Evolutionary conservation across 257 asterid genomes (phyloP).

Genomic region (Gentiana dahurica): DNA sequence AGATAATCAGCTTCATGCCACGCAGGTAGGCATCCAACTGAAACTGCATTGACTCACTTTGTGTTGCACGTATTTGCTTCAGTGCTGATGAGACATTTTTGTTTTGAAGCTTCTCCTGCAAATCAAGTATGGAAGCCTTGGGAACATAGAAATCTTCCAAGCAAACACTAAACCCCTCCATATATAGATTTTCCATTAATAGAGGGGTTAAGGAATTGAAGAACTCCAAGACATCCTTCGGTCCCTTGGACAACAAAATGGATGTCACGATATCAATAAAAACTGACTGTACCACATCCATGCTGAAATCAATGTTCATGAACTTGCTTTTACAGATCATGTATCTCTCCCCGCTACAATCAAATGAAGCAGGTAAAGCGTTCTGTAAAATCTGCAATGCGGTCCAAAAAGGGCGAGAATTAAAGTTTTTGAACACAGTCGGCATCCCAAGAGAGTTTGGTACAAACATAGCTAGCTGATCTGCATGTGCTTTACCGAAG

Average conservation of each 20-base stretch:
- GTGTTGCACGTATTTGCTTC: slow-evolving; percentile 31
- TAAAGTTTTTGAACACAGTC: slow-evolving; percentile 41
- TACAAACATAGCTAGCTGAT: slow-evolving; percentile 81
- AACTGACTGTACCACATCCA: slow-evolving; percentile 53
- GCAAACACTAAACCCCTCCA: slow-evolving; percentile 73
- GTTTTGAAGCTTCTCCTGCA: slow-evolving; percentile 41
- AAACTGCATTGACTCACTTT: slow-evolving; percentile 47
- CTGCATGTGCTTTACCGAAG: slow-evolving; percentile 41
- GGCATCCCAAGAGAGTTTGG: slow-evolving; percentile 41
- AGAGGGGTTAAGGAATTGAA: slow-evolving; percentile 71
- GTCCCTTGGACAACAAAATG: slow-evolving; percentile 75
- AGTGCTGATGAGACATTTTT: slow-evolving; percentile 38
- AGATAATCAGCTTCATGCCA: slow-evolving; percentile 43
- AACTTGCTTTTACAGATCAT: slow-evolving; percentile 43
- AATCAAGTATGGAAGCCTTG: slow-evolving; percentile 30
- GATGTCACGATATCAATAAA: slow-evolving; percentile 65
- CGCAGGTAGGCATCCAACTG: slow-evolving; percentile 58
- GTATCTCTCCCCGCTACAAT: slow-evolving; percentile 65
- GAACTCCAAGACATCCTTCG: slow-evolving; percentile 62
- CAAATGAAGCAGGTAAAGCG: slow-evolving; percentile 58
- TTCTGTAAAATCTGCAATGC: slow-evolving; percentile 63
- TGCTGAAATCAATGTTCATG: slow-evolving; percentile 35
- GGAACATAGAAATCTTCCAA: slow-evolving; percentile 63
- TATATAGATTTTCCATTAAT: slow-evolving; percentile 66
- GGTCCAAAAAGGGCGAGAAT: slow-evolving; percentile 73